These are phyloP conservation scores for Oryza meridionalis DNA, from an alignment of 176 grass and related monocot genomes.

Conservation along the genomic window DNA sequence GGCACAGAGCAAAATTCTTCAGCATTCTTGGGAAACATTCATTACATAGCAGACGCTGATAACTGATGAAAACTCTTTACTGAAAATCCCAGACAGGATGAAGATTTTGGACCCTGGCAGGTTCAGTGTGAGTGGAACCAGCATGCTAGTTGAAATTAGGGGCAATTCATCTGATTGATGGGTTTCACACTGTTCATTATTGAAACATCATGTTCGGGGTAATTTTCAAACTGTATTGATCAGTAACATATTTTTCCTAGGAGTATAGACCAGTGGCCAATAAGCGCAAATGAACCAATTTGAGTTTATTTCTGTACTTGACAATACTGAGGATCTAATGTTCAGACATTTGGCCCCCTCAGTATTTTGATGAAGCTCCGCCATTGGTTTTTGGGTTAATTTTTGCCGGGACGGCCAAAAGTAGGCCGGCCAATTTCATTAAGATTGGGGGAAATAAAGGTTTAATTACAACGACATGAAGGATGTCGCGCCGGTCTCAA, in stretches of 20 bases:
- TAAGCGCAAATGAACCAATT: too few species aligned
- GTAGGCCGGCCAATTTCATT: too few species aligned
- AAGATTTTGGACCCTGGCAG: background rate
- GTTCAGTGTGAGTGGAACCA: background rate
- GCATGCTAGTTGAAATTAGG: background rate
- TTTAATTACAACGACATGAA: too few species aligned
- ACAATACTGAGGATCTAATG: too few species aligned
- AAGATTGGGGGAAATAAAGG: too few species aligned
- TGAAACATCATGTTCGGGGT: background rate
- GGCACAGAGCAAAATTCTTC: background rate
- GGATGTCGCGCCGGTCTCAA: too few species aligned
- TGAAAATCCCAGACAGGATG: background rate
- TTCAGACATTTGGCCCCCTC: too few species aligned
- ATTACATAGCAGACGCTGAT: background rate
- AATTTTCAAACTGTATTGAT: background rate
- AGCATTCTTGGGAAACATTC: background rate
- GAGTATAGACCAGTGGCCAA: too few species aligned
- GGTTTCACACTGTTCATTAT: background rate
- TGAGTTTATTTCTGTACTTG: too few species aligned
- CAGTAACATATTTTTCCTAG: background rate
- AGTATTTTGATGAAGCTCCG: too few species aligned
- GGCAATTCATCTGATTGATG: background rate
- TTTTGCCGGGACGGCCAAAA: background rate
- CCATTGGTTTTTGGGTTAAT: background rate
- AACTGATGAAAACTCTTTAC: background rate